Percentiles rank a stretch among this genome's conserved stretches.
phyloP scores from a whole-genome alignment of 257 asterid species.

The Solanum sejunctum region DNA sequence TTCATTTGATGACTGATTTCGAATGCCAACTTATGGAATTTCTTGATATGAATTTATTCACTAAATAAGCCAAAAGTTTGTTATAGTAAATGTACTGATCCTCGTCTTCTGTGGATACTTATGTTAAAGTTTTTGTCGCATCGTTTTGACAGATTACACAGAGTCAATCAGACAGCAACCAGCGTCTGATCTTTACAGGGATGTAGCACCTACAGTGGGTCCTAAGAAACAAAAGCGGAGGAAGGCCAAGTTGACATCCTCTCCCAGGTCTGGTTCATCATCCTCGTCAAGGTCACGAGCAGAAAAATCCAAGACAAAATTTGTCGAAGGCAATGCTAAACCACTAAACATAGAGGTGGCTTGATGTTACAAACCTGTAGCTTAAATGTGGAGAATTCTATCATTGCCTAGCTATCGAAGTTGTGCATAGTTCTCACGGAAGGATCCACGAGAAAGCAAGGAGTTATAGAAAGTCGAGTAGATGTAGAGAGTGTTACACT shows the following conservation, averaged over 20 bases:
- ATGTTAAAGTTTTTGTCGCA: background rate
- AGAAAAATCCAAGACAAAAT: constrained; percentile 36
- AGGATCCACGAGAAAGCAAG: background rate
- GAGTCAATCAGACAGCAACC: constrained; percentile 29
- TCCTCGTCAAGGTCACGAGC: constrained; percentile 37
- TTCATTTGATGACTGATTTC: background rate
- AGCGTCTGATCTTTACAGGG: constrained; percentile 26
- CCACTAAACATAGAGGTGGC: constrained; percentile 59
- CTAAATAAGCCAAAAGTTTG: background rate
- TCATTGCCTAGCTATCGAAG: background rate
- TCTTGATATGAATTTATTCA: background rate
- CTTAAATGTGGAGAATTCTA: background rate
- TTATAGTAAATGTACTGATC: background rate
- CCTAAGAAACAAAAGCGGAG: constrained; percentile 37
- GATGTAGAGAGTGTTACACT: background rate
- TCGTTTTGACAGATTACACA: constrained; percentile 33
- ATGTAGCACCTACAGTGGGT: constrained; percentile 16
- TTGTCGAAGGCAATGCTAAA: constrained; percentile 35
- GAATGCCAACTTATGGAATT: background rate
- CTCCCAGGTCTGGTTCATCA: constrained; percentile 35
- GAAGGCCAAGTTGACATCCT: constrained; percentile 41
- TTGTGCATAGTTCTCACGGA: background rate
- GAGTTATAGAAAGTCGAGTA: background rate
- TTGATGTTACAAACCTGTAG: constrained; percentile 4
- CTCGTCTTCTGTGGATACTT: background rate